A percentile compares a stretch with the other conserved stretches of the same genome.
phyloP scores from a whole-genome alignment of 139 green algal genomes.

The Diplosphaera chodatii region DNA sequence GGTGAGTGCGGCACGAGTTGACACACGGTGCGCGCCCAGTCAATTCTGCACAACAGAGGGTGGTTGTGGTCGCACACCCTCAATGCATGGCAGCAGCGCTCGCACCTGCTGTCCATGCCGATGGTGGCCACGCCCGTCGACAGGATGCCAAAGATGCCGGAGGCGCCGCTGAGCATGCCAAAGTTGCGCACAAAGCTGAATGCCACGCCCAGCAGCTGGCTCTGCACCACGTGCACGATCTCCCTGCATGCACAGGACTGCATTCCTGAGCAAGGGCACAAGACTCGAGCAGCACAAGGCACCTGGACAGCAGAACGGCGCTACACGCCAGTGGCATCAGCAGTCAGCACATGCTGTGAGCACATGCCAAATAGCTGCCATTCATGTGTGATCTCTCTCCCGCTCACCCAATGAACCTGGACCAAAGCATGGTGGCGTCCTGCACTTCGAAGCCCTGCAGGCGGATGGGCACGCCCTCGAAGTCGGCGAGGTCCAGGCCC shows the following conservation, averaged over 20 bases:
- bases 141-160: conserved; percentile 33
- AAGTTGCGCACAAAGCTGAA: conserved; percentile 48
- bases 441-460: conserved; percentile 49
- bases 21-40: no score
- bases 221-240: conserved; percentile 10
- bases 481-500: conserved; percentile 66
- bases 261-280: no score
- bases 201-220: conserved; percentile 26
- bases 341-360: no score
- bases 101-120: conserved; percentile 12
- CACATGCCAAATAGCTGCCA: no score
- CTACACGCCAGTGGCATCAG: no score
- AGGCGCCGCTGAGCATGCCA: conserved; percentile 39
- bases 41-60: no score
- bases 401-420: conserved; percentile 20
- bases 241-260: background rate
- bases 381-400: no score
- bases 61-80: no score
- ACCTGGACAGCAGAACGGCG: no score
- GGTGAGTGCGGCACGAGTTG: no score
- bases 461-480: conserved; percentile 60
- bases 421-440: conserved; percentile 29
- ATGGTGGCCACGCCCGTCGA: conserved; percentile 31
- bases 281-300: no score
- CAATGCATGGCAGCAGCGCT: no score